These are phyloP conservation scores for Teratosphaeria gauchensis DNA, from an alignment of 2,329 filamentous ascomycete species.

Conservation along the genomic window DNA sequence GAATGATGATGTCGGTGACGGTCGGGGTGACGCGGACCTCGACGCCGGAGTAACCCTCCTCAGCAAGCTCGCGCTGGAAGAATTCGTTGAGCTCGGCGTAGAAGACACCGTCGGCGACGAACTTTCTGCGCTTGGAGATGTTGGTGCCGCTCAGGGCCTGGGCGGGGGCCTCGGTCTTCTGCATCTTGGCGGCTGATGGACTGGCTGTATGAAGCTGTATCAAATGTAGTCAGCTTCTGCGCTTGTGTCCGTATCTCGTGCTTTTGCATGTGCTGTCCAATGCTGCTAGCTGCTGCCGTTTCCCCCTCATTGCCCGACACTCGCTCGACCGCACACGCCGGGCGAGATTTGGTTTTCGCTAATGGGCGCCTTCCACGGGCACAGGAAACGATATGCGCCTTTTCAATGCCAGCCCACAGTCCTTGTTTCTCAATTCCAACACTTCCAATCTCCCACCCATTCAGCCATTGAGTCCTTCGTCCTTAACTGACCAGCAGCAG, in stretches of 20 bases:
- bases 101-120: slow-evolving; percentile 86
- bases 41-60: slow-evolving; percentile 99
- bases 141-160: slow-evolving; percentile 22
- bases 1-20: slow-evolving; percentile 99
- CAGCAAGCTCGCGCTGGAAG: slow-evolving; percentile 99
- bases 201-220: not conserved
- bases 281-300: not conserved
- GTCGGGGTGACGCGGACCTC: slow-evolving; percentile 99
- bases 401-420: not conserved
- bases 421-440: not conserved
- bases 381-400: not conserved
- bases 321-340: not conserved
- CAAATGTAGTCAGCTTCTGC: not conserved
- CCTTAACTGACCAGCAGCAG: too few relatives aligned
- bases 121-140: slow-evolving; percentile 80
- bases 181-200: slow-evolving; percentile 5
- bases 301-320: not conserved
- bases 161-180: slow-evolving; percentile 10
- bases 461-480: too few relatives aligned
- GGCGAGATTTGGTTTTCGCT: not conserved
- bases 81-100: slow-evolving; percentile 99
- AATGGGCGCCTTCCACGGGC: not conserved
- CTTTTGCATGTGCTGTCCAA: not conserved
- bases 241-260: not conserved
- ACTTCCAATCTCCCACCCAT: not conserved